Percentiles rank a stretch among this genome's conserved stretches.
These are phyloP conservation scores for Endogone sp. DNA, from an alignment of 192 early-diverging fungal species.

Conservation along the genomic window DNA sequence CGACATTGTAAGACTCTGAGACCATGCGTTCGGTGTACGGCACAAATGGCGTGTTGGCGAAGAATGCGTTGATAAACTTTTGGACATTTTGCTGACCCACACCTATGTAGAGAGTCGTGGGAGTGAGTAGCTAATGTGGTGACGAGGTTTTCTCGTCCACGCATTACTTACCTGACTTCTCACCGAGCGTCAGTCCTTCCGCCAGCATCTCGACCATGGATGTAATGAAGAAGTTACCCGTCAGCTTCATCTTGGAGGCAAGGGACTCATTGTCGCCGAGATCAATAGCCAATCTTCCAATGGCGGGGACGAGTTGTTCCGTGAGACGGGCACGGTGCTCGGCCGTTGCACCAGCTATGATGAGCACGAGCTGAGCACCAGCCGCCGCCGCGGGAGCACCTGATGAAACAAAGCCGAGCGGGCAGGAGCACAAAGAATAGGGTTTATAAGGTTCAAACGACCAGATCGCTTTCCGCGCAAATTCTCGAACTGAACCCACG, in stretches of 20 bases:
- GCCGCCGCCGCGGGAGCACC: slow-evolving; percentile 48
- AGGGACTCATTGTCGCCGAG: slow-evolving; percentile 37
- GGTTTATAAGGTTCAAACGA: slow-evolving; percentile 1
- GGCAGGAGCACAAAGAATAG: slow-evolving; percentile 48
- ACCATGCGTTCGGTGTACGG: slow-evolving; percentile 47
- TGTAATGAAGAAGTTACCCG: slow-evolving; percentile 65
- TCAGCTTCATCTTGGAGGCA: slow-evolving; percentile 54
- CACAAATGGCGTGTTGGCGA: slow-evolving; percentile 39
- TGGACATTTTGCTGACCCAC: slow-evolving; percentile 46
- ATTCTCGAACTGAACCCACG: no score
- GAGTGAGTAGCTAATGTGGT: neutral
- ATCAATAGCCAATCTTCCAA: slow-evolving; percentile 47
- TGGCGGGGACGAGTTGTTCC: slow-evolving; percentile 36
- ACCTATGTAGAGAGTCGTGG: neutral
- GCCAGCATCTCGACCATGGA: slow-evolving; percentile 55
- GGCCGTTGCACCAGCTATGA: slow-evolving; percentile 39
- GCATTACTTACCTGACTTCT: slow-evolving; percentile 33
- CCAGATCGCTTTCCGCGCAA: neutral
- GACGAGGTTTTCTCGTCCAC: no score
- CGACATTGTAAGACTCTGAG: slow-evolving; percentile 26
- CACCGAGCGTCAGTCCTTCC: slow-evolving; percentile 58
- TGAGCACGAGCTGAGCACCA: slow-evolving; percentile 45
- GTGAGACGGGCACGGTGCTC: slow-evolving; percentile 31
- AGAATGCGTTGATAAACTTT: slow-evolving; percentile 46
- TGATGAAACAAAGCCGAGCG: no score